A percentile compares a stretch with the other conserved stretches of the same genome.
These are phyloP conservation scores for Ascocoryne sarcoides DNA, from an alignment of 2,329 filamentous ascomycete species.

Conservation along the genomic window DNA sequence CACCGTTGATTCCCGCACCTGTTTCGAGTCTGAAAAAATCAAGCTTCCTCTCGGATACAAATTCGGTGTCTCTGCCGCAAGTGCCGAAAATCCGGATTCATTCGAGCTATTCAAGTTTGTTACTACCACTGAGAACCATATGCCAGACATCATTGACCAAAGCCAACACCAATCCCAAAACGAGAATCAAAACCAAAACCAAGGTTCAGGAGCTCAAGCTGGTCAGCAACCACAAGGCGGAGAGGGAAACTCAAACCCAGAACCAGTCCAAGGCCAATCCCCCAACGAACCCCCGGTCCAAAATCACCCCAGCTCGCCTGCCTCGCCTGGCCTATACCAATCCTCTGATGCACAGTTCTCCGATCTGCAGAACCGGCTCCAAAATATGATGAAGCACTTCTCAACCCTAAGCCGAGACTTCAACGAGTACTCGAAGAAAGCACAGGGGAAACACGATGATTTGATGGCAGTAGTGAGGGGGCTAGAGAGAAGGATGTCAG, in stretches of 20 bases:
- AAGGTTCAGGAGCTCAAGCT: conserved; percentile 27
- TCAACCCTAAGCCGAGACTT: conserved; percentile 52
- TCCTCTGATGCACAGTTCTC: conserved; percentile 57
- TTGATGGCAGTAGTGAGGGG: conserved; percentile 9
- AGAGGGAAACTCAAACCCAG: conserved; percentile 6
- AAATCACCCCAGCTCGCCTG: too few relatives aligned
- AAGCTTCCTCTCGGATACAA: conserved; percentile 70
- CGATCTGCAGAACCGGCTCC: conserved; percentile 78
- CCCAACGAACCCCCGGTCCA: conserved; percentile 28
- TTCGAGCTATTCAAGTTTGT: conserved; percentile 89
- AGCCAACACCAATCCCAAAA: conserved; percentile 15
- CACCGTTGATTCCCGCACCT: conserved; percentile 67
- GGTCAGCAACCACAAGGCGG: neutral
- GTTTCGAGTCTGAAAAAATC: conserved; percentile 78
- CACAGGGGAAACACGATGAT: conserved; percentile 37
- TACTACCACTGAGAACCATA: conserved; percentile 49
- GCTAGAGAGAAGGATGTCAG: conserved; percentile 27
- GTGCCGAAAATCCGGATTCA: conserved; percentile 84
- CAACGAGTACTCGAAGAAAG: conserved; percentile 39
- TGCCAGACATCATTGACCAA: conserved; percentile 24
- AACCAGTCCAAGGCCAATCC: conserved; percentile 36
- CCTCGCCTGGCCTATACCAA: conserved; percentile 32
- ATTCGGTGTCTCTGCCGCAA: conserved; percentile 81
- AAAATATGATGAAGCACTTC: conserved; percentile 62
- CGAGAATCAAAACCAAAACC: conserved; percentile 19